These are phyloP conservation scores for Nitzschia inconspicua DNA, from an alignment of 108 stramenopile genomes.

Conservation along the genomic window DNA sequence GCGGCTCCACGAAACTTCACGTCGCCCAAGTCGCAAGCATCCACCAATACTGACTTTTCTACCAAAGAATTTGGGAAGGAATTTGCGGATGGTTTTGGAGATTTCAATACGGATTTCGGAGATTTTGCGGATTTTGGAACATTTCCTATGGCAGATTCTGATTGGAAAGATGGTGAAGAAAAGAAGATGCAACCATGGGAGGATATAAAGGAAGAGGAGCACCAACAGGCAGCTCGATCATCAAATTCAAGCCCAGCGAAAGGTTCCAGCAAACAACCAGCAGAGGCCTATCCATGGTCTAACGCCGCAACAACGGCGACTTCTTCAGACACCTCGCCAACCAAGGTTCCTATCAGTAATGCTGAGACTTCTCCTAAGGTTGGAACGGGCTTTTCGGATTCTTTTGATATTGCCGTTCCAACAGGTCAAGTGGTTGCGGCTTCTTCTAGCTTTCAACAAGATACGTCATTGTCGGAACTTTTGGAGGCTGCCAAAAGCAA, in stretches of 20 bases:
- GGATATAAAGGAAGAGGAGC: slow-evolving; percentile 1
- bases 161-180: slow-evolving; percentile 2
- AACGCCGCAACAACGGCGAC: slow-evolving; percentile 1
- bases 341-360: background rate
- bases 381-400: background rate
- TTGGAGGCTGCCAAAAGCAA: slow-evolving; percentile 54
- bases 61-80: background rate
- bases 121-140: slow-evolving; percentile 34
- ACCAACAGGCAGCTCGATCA: background rate
- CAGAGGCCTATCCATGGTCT: background rate
- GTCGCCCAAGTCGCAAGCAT: slow-evolving; percentile 18
- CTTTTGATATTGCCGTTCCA: background rate
- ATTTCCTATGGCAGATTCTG: slow-evolving; percentile 1
- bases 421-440: background rate
- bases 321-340: background rate
- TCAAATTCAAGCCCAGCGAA: too few species aligned
- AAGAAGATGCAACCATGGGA: slow-evolving; percentile 2
- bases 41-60: slow-evolving; percentile 8
- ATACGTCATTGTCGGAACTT: slow-evolving; percentile 44
- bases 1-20: slow-evolving; percentile 14
- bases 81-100: slow-evolving; percentile 1
- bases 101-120: slow-evolving; percentile 12
- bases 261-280: background rate
- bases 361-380: background rate
- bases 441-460: slow-evolving; percentile 1